Conservation (phyloP, 257 asterid genomes). For the Solanum bulbocastanum region DNA sequence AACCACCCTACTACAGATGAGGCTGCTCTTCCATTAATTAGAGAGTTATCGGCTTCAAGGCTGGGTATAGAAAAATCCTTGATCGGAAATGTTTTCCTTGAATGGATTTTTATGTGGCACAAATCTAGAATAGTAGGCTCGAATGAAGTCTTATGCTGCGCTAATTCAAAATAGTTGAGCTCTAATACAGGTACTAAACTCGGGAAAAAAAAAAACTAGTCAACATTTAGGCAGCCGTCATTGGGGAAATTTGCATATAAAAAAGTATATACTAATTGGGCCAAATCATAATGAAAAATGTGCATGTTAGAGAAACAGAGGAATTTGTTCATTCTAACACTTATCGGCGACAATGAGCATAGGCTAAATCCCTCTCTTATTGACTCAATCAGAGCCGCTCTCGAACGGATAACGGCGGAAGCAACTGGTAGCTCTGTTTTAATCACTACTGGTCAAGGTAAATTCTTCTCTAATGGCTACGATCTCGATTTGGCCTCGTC, state of each 20-base stretch:
- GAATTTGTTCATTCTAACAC: constrained; percentile 43
- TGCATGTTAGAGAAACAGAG: constrained; percentile 37
- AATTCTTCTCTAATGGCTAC: constrained; percentile 65
- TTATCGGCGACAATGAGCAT: constrained; percentile 47
- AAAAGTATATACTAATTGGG: no score
- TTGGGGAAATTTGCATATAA: not conserved
- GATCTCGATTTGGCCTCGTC: constrained; percentile 46
- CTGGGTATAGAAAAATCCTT: no score
- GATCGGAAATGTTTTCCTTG: no score
- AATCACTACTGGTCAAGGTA: constrained; percentile 60
- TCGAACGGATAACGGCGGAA: constrained; percentile 18
- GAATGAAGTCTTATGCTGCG: accelerated
- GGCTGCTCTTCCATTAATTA: no score
- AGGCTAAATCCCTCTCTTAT: constrained; percentile 43
- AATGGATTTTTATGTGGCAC: no score
- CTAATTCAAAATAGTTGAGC: accelerated
- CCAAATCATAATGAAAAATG: constrained; percentile 4
- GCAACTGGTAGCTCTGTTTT: constrained; percentile 29
- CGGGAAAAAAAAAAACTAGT: no score
- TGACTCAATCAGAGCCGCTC: constrained; percentile 37
- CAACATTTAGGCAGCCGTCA: not conserved
- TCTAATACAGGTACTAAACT: no score
- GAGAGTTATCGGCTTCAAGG: accelerated
- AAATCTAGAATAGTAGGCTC: no score
- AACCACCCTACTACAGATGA: no score